A percentile compares a stretch with the other conserved stretches of the same genome.
phyloP scores from a whole-genome alignment of 2,329 filamentous ascomycete genomes.

The Stemphylium vesicarium region DNA sequence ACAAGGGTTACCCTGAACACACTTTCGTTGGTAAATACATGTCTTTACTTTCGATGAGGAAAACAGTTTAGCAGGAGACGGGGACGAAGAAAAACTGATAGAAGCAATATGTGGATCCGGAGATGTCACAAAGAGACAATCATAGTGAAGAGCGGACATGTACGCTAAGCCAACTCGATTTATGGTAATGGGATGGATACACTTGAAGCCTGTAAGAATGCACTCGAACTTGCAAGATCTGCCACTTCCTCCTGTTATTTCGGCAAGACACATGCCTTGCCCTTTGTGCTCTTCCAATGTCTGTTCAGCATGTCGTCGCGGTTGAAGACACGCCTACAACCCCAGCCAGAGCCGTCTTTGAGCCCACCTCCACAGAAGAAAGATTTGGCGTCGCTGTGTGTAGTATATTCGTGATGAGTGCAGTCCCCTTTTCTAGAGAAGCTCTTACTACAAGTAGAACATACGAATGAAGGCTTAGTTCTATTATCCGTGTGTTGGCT shows the following conservation, averaged over 20 bases:
- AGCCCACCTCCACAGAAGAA: constrained; percentile 15
- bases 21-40: too few relatives aligned
- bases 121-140: too few relatives aligned
- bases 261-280: constrained; percentile 8
- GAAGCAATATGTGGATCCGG: too few relatives aligned
- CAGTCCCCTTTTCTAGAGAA: constrained; percentile 16
- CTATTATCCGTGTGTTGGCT: constrained; percentile 5
- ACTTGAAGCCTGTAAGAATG: background rate
- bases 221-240: background rate
- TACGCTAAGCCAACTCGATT: too few relatives aligned
- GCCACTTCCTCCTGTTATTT: constrained; percentile 8
- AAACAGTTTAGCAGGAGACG: too few relatives aligned
- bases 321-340: constrained; percentile 16
- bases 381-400: constrained; percentile 3
- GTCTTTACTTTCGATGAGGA: too few relatives aligned
- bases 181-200: background rate
- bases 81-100: too few relatives aligned
- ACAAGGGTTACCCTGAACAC: too few relatives aligned
- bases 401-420: constrained; percentile 13
- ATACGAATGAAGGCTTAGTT: constrained; percentile 1
- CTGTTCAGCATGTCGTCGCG: constrained; percentile 14
- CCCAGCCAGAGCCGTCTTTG: constrained; percentile 16
- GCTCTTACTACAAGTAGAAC: constrained; percentile 6
- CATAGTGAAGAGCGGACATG: too few relatives aligned
- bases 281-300: constrained; percentile 19